Conservation (phyloP, 2,329 filamentous ascomycete species). For the Cytospora chrysosperma region DNA sequence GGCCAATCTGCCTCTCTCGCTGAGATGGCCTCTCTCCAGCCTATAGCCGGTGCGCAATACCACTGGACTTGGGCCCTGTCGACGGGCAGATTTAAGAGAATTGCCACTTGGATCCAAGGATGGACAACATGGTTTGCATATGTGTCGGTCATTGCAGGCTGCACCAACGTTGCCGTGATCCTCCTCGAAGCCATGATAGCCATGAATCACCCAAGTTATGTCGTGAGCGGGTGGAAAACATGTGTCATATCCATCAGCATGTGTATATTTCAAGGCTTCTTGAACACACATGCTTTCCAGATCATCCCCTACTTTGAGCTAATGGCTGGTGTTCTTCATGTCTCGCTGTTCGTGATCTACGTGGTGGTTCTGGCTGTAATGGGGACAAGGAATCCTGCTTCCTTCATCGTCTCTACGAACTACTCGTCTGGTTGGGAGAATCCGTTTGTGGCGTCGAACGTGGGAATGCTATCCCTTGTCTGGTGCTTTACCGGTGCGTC, state of each 20-base stretch:
- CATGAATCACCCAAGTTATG: conserved; percentile 16
- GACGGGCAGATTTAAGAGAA: no score
- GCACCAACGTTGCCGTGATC: no score
- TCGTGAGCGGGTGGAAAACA: conserved; percentile 34
- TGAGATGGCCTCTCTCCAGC: no score
- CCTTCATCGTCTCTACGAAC: conserved; percentile 11
- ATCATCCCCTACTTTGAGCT: conserved; percentile 40
- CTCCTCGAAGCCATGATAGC: no score
- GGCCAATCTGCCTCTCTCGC: no score
- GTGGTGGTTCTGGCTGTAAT: conserved; percentile 21
- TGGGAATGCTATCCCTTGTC: conserved; percentile 33
- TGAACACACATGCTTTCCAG: conserved; percentile 36
- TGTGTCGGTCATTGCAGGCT: no score
- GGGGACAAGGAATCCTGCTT: background rate
- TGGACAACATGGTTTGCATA: no score
- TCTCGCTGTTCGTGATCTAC: conserved; percentile 14
- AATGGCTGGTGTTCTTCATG: conserved; percentile 34
- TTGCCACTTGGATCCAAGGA: no score
- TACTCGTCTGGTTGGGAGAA: conserved; percentile 25
- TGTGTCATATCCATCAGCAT: conserved; percentile 40
- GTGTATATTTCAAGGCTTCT: conserved; percentile 31
- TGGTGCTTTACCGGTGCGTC: no score
- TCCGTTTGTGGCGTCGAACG: conserved; percentile 31
- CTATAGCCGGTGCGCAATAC: no score
- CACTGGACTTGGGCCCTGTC: no score